Base-by-base conservation (phyloP, 23 red algal species). In the Gracilariopsis chorda region DNA sequence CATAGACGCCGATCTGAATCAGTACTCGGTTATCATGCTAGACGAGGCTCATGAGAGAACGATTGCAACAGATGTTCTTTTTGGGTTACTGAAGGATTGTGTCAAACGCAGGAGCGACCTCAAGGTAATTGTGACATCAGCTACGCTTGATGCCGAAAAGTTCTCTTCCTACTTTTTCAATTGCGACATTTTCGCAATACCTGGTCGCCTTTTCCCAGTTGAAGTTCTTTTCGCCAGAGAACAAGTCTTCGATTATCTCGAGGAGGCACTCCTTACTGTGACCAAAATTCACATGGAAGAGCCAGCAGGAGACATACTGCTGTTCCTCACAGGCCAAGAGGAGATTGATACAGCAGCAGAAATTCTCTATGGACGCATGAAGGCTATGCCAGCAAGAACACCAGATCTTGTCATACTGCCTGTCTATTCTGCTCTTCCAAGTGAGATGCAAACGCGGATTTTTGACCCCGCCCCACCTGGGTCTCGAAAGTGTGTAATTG, bases 1-100 rank as follows among this genome's bases (percentile, higher is more conserved):
- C 27, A 89, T 83, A 28, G 97, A 99, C 64, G 71, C 82, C 10
- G 58, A 93, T 56, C 83, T 99, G 3, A 75, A 82, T 33, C 55
- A 90, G 48, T 99, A 99, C 79, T 90, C 82, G 41, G 93, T 95
- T 11, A 93, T 99, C 43, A 99, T 99, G 83, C 44, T 99, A 14
- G 97, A 99, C 79, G 97, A 99, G 48, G 97, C 97, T 11, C 97
- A 99, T 82, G 97, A 99, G 80, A 82, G 97, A 11, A 95, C 97
- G 9, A 95, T 99, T 63, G 69, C 88, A 16, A 99, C 97, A 40
- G 97, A 99, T 84, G 93, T 99, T 19, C 84, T 99, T 21, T 95
- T 99, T 78, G 93, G 92, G 17, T 44, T 99, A 25, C 56, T 99
- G 40, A 99, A 95, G 71, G 80, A 83, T 10, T 88, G 93, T 43